Evolutionary conservation across 805 yeast species (phyloP), one percentile per base, ranked within the genome.

Genomic region (Barnettozyma wickerhamii): DNA sequence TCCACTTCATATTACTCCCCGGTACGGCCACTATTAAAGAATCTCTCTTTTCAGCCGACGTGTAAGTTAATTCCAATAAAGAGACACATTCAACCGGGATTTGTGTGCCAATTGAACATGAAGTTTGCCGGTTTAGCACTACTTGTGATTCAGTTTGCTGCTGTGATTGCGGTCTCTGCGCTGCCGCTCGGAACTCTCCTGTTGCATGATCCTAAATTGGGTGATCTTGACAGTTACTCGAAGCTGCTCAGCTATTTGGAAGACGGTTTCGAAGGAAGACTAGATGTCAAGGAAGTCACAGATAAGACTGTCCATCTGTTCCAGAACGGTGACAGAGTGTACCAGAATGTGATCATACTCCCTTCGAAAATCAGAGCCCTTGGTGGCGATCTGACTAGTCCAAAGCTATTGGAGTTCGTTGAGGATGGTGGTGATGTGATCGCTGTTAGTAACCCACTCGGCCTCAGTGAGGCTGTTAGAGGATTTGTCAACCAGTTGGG

Each of bases 401-500:
- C 65, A n/a, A 60, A 65, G 7, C 62, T 93, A 45, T 58, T 87
- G 32, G 68, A 77, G 30, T 87, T 80, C 53, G 68, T 80, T 49
- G 60, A 61, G 47, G 70, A 66, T 12, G 87, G 91, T 35, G 96
- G 96, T 46, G 84, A 89, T 58, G 59, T 93, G 7, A 54, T 93
- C 14, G 75, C 81, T 12, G 67, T 87, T 12, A 73, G 83, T 0
- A 63, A 73, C 29, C 74, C 81, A 18, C 48, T 52, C 7, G 75
- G 74, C 14, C 55, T 71, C 13, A 77, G 82, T 30, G 86, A 84
- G 19, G 75, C 81, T 15, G 63, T 84, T 26, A 77, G 87, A 45
- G 65, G 74, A 3, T 81, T 84, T 53, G 72, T 87, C 49, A 77
- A 79, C 53, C 88, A 90, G 58, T 64, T 90, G 49, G 99, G 96